Percentiles rank a stretch among this genome's conserved stretches.
phyloP scores from a whole-genome alignment of 2,329 filamentous ascomycete species.

The Penicillium brevicompactum region DNA sequence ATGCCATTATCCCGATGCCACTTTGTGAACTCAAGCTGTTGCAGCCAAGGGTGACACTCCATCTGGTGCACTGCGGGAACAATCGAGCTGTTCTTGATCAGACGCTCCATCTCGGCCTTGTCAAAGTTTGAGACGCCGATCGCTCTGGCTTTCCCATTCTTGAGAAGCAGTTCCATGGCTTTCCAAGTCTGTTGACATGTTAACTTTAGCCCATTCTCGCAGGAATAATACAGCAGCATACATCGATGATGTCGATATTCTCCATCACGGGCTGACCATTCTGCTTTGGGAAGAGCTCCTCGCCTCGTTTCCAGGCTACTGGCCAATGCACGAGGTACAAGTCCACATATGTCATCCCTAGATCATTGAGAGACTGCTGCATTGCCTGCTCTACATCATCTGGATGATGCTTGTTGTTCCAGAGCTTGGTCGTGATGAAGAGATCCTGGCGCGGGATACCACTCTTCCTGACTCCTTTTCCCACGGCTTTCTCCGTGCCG shows the following conservation, averaged over 20 bases:
- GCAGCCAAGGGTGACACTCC: conserved; percentile 57
- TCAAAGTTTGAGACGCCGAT: conserved; percentile 59
- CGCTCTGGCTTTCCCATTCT: conserved; percentile 49
- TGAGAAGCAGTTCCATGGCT: conserved; percentile 50
- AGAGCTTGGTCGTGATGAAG: conserved; percentile 69
- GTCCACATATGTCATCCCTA: conserved; percentile 68
- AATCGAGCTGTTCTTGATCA: conserved; percentile 48
- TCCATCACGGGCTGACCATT: conserved; percentile 47
- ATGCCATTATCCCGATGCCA: conserved; percentile 55
- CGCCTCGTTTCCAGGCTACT: conserved; percentile 54
- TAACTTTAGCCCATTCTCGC: neutral
- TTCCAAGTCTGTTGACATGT: conserved; percentile 47
- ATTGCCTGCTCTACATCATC: conserved; percentile 65
- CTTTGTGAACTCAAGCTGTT: conserved; percentile 51
- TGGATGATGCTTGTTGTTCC: conserved; percentile 65
- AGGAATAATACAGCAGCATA: conserved; percentile 21
- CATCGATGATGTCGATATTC: conserved; percentile 53
- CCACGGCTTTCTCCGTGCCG: conserved; percentile 67
- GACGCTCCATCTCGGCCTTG: conserved; percentile 49
- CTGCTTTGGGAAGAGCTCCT: conserved; percentile 50
- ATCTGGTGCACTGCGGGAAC: conserved; percentile 54
- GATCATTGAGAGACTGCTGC: conserved; percentile 62
- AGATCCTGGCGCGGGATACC: conserved; percentile 65
- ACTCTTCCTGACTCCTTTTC: conserved; percentile 63
- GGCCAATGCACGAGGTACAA: conserved; percentile 72